Conservation (phyloP, 768 basidiomycete genomes). For the Amanita inopinata region DNA sequence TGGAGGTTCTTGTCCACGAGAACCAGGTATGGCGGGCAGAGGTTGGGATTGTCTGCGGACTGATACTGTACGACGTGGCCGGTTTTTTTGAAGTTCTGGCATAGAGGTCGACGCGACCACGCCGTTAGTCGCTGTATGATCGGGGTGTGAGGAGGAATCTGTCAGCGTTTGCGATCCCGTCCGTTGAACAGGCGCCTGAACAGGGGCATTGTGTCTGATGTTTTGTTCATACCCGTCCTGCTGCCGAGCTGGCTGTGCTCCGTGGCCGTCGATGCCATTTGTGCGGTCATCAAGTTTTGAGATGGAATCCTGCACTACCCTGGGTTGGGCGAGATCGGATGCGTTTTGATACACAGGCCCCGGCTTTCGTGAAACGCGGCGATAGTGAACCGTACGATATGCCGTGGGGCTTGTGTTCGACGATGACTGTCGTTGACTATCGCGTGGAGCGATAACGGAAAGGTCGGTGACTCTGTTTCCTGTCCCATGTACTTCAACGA, state of each 20-base stretch:
- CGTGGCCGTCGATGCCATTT: neutral
- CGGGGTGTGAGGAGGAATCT: no score
- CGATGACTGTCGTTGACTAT: constrained; percentile 20
- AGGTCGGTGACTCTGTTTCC: constrained; percentile 76
- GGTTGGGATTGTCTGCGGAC: constrained; percentile 7
- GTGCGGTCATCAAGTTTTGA: neutral
- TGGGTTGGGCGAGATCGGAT: neutral
- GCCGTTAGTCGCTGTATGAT: no score
- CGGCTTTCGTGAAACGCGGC: constrained; percentile 7
- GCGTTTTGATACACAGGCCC: constrained; percentile 5
- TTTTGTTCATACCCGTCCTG: neutral
- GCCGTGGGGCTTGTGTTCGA: neutral
- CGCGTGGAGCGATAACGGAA: constrained; percentile 64
- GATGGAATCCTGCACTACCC: neutral
- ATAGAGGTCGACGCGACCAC: constrained; percentile 1
- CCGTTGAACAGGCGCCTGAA: no score
- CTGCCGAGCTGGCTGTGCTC: neutral
- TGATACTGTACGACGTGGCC: neutral
- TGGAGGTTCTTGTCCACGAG: neutral
- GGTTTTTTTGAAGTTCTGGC: constrained; percentile 1
- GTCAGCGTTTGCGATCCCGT: neutral
- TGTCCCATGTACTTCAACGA: constrained; percentile 82
- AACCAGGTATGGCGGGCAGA: constrained; percentile 2
- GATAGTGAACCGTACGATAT: neutral
- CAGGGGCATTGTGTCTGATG: neutral